Base-by-base conservation (phyloP, 2,329 filamentous ascomycete genomes). In the Aspergillus hortae region DNA sequence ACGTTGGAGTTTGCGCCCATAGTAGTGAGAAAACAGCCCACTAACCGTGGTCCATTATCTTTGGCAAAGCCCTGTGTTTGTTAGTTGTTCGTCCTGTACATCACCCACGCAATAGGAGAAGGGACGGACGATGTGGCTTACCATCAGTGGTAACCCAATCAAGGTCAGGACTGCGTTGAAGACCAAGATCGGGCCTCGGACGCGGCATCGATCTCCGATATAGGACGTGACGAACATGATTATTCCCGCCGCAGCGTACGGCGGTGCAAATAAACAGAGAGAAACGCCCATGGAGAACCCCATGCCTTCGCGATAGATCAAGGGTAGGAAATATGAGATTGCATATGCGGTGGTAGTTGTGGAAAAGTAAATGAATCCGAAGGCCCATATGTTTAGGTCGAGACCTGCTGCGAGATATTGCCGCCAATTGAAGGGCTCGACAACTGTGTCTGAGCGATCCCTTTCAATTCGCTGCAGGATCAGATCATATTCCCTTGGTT, bases 311-410 rank as follows among this genome's bases (percentile, higher is more conserved):
- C 33, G 27, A 21, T 53, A 54, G 11, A 62, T 62, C 1, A 55
- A 52, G 1, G 58, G 60, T 9, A 61, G 23, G 38, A 62, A 62
- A 19, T 56, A 60, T 4, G 56, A 49, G 2, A 61, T 52, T 7
- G 57, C 54, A 27, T 60, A 61, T 2, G 59, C 53, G 1, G 53
- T 57, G 3, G 53, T 58, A 1, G 56, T 57, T 3, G 48, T 56
- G 17, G 54, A 58, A 15, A 65, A 66, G n/a, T 64, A 66, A 4
- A 62, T 63, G 2, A 61, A 60, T n/a, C 61, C 63, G 51, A 66
- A 87, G 0, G 69, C 77, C 85, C 85, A 88, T 52, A 86, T 74
- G 66, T 81, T 82, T 74, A 72, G 77, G 70, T 85, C 80, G 2
- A 62, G 53, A 1, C 74, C 78, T 19, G 74, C 73, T 12, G 66